Evolutionary conservation across 768 basidiomycete genomes (phyloP), one percentile per base, ranked within the genome.

Genomic region (Dentipellis sp.): DNA sequence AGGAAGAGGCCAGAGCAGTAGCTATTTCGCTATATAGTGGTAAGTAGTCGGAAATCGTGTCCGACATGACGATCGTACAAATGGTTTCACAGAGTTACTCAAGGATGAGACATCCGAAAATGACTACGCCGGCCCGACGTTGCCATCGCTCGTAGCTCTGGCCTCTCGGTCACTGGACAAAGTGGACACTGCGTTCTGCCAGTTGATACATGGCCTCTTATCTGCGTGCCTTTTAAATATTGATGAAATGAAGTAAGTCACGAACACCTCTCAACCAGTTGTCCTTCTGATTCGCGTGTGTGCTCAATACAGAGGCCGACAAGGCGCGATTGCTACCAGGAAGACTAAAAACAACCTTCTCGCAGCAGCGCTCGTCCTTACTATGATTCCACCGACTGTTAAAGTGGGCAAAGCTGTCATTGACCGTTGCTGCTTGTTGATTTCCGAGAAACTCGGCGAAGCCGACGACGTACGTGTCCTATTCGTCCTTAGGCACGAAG

Each of bases 321-420:
- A 83, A 57, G 94, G 93, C 0, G 62, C 76, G 0, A 82, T 88
- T 10, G 88, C 88, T 2, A 72, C 80, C 2, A 83, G 85, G 68
- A 97, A 97, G 72, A 77, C 89, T 68, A 94, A 92, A 71, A 91
- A 84, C 64, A 98, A 97, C 68, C 76, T 97, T 57, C 72, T 98
- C 11, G 90, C 91, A 0, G 76, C 86, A 0, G 93, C 93, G 1
- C 78, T 99, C 4, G 77, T 97, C 51, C 68, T 99, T 45, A 95
- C 94, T 0, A 81, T 86, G 21, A 71, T 93, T 1, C 89, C 91
- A 0, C 60, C 81, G 0, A 74, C 74, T 11, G 75, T 85, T 16
- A 81, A 81, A 66, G 69, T 97, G 35, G 85, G 91, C 48, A 77
- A 79, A 49, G 79, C 82, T 2, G 82, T 86, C 17, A 74, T 97